Percentiles rank a stretch among this genome's conserved stretches.
These are phyloP conservation scores for Agastache rugosa DNA, from an alignment of 257 asterid genomes.

Conservation along the genomic window DNA sequence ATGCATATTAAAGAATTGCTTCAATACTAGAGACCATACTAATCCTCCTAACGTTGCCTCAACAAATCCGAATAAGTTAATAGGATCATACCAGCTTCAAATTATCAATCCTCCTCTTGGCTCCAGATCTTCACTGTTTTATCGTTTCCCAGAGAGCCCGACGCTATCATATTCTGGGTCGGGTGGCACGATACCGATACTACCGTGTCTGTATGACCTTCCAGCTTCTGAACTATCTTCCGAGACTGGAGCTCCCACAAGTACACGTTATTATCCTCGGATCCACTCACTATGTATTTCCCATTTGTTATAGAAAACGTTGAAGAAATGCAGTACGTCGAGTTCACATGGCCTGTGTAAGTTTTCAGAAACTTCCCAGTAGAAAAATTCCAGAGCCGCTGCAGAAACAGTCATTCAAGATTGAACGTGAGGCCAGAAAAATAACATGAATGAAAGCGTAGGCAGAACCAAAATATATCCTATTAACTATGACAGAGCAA, in stretches of 20 bases:
- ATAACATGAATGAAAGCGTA: neutral
- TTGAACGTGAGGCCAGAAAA: neutral
- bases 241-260: conserved; percentile 95
- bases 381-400: conserved; percentile 93
- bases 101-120: conserved; percentile 63
- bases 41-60: neutral
- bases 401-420: conserved; percentile 43
- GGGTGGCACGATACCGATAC: conserved; percentile 89
- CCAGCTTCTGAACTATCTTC: conserved; percentile 87
- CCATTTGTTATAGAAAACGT: conserved; percentile 88
- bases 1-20: conserved; percentile 19
- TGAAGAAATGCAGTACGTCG: conserved; percentile 79
- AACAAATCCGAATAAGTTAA: conserved; percentile 1
- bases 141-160: conserved; percentile 84
- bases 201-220: conserved; percentile 87
- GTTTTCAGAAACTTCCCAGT: conserved; percentile 89
- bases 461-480: neutral
- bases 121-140: conserved; percentile 79
- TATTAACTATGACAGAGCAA: neutral
- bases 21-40: conserved; percentile 11
- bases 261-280: conserved; percentile 82
- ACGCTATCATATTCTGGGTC: conserved; percentile 78
- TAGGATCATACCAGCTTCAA: neutral
- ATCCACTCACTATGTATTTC: conserved; percentile 91
- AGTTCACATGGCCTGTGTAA: conserved; percentile 81